Evolutionary conservation across 495 filamentous ascomycete species (phyloP), one percentile per base, ranked within the genome.

Genomic region (Hypoxylon fuscum): DNA sequence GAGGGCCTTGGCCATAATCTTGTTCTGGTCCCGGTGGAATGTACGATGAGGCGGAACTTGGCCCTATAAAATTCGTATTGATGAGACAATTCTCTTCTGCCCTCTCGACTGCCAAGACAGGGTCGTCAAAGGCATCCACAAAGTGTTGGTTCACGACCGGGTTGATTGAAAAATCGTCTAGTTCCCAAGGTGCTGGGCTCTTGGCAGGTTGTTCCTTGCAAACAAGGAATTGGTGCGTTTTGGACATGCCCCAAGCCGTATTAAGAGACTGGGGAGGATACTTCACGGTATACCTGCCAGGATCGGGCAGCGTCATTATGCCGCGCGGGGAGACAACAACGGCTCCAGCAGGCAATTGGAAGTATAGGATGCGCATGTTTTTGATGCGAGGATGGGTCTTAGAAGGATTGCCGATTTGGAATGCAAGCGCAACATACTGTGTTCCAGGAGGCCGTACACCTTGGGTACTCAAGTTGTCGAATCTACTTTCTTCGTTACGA

Each of bases 231-330:
- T 50, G 5, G 6, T 15, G 5, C 21, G 29, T 11, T 6, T 45
- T 18, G 6, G 21, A 17, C 6, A 43, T 5, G 25, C 3, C 8
- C 25, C 25, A 27, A 27, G 25, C 3, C 8, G 3, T 8, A 2
- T 21, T 6, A 10, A 44, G 37, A 10, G 8, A 4, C 8, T 18
- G 5, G 1, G 4, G 3, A 9, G 46, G 45, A 27, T 51, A 45
- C 6, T 50, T 2, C 3, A 62, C 17, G 0, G 20, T 56, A 29
- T 62, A 62, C 15, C 10, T 17, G 38, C 59, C 59, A 12, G 35
- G 11, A 17, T 44, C 21, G 0, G 4, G 0, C 1, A 62, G 22
- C 18, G 7, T 5, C 29, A 44, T 55, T 25, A 1, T 11, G 11
- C 40, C 35, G 37, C 12, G 11, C 0, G 42, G 49, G 31, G 42